Conservation (phyloP, 345 rosid species). For the Hevea brasiliensis region DNA sequence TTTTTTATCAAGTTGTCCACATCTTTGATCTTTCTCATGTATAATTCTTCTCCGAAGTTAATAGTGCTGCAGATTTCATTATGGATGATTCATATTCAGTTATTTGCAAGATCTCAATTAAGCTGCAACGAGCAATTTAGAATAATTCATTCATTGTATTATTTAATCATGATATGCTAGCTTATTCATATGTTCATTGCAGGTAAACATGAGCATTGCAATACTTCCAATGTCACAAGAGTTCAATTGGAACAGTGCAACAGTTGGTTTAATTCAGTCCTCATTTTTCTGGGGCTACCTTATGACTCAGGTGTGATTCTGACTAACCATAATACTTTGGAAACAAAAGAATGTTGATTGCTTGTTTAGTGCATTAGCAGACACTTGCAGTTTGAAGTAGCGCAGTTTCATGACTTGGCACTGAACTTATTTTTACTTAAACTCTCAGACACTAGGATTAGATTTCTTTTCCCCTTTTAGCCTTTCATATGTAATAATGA, state of each 20-base stretch:
- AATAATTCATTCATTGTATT: not conserved
- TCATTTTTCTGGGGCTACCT: slow-evolving; percentile 99
- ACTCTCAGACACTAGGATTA: not conserved
- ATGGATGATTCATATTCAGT: not conserved
- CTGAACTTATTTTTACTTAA: not conserved
- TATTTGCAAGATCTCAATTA: slow-evolving; percentile 3
- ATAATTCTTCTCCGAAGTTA: too few species aligned
- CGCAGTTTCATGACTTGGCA: not conserved
- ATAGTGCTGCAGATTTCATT: not conserved
- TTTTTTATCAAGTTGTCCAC: not conserved
- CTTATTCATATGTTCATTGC: slow-evolving; percentile 26
- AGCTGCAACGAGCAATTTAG: slow-evolving; percentile 4
- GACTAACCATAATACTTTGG: not conserved
- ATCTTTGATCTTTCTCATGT: not conserved
- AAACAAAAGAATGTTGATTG: slow-evolving; percentile 4
- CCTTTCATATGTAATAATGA: slow-evolving; percentile 16
- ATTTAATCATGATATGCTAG: slow-evolving; percentile 10
- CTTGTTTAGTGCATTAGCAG: not conserved
- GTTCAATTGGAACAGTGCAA: slow-evolving; percentile 92
- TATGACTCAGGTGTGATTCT: slow-evolving; percentile 77
- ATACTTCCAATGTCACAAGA: slow-evolving; percentile 96
- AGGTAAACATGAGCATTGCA: slow-evolving; percentile 99
- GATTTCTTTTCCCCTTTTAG: not conserved
- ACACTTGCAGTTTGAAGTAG: not conserved
- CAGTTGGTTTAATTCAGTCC: slow-evolving; percentile 95